A percentile compares a stretch with the other conserved stretches of the same genome.
phyloP scores from a whole-genome alignment of 2,329 filamentous ascomycete genomes.

The Chaetomiaceae sp. region DNA sequence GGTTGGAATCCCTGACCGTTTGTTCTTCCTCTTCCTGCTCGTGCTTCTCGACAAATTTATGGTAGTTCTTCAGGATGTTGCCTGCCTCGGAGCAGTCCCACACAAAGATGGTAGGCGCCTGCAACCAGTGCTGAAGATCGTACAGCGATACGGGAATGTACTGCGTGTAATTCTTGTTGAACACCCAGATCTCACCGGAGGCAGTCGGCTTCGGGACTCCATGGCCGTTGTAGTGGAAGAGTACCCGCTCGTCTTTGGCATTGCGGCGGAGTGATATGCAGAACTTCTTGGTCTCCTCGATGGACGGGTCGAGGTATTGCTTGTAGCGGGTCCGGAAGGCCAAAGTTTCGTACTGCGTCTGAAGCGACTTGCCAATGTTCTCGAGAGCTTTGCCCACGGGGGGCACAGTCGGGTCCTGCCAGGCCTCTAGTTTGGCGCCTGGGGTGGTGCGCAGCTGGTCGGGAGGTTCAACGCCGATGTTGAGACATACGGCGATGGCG shows the following conservation, averaged over 20 bases:
- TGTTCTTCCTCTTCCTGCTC: constrained; percentile 79
- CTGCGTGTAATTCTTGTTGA: constrained; percentile 97
- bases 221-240: constrained; percentile 99
- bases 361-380: constrained; percentile 91
- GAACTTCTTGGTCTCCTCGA: constrained; percentile 96
- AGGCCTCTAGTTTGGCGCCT: constrained; percentile 89
- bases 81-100: constrained; percentile 97
- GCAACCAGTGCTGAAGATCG: constrained; percentile 91
- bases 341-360: constrained; percentile 91
- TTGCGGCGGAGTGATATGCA: constrained; percentile 84
- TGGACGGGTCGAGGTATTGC: constrained; percentile 90
- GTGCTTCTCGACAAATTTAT: constrained; percentile 91
- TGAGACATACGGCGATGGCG: constrained; percentile 87
- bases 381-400: constrained; percentile 81
- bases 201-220: constrained; percentile 92
- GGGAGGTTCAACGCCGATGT: constrained; percentile 94
- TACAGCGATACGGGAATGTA: constrained; percentile 97
- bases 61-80: constrained; percentile 91
- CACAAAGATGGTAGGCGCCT: constrained; percentile 90
- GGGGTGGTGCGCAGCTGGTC: constrained; percentile 95
- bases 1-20: constrained; percentile 69
- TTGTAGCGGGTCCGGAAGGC: constrained; percentile 96
- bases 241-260: constrained; percentile 88
- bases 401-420: constrained; percentile 83
- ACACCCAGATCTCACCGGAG: constrained; percentile 98